Conservation (phyloP, 192 early-diverging fungal genomes). For the Backusella sp. region DNA sequence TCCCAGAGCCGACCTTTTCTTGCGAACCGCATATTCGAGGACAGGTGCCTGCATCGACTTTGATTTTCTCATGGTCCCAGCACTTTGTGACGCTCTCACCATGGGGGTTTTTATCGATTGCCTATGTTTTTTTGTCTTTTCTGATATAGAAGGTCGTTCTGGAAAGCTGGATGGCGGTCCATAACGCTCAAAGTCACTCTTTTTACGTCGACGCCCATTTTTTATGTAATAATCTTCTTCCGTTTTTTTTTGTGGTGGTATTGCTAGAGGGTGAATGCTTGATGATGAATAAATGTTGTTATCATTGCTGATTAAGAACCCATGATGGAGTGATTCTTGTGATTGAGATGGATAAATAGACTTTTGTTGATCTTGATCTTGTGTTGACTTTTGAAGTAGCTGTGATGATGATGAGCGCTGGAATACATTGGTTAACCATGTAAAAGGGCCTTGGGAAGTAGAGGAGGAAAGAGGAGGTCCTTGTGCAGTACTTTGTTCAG, state of each 20-base stretch:
- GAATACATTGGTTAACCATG: slow-evolving; percentile 14
- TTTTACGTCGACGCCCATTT: not conserved
- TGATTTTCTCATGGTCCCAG: slow-evolving; percentile 8
- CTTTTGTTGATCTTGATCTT: not conserved
- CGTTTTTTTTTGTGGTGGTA: not conserved
- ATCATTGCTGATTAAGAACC: slow-evolving; percentile 8
- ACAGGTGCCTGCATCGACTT: slow-evolving; percentile 2
- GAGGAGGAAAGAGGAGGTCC: not conserved
- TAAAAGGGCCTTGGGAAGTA: not conserved
- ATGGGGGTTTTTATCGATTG: not conserved
- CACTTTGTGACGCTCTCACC: slow-evolving; percentile 6
- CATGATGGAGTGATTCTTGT: not conserved
- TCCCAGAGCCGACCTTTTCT: slow-evolving; percentile 4
- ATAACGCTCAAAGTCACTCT: slow-evolving; percentile 16
- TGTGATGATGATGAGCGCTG: not conserved
- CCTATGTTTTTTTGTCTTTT: not conserved
- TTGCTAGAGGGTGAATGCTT: slow-evolving; percentile 5
- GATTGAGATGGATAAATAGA: not conserved
- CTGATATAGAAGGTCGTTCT: not conserved
- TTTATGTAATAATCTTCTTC: not conserved
- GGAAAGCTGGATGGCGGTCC: slow-evolving; percentile 18
- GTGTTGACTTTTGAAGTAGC: not conserved
- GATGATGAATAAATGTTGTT: not conserved
- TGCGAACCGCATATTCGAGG: slow-evolving; percentile 6
- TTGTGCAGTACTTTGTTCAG: not conserved